Evolutionary conservation across 345 rosid genomes (phyloP).

Genomic region (Ceriops decandra): DNA sequence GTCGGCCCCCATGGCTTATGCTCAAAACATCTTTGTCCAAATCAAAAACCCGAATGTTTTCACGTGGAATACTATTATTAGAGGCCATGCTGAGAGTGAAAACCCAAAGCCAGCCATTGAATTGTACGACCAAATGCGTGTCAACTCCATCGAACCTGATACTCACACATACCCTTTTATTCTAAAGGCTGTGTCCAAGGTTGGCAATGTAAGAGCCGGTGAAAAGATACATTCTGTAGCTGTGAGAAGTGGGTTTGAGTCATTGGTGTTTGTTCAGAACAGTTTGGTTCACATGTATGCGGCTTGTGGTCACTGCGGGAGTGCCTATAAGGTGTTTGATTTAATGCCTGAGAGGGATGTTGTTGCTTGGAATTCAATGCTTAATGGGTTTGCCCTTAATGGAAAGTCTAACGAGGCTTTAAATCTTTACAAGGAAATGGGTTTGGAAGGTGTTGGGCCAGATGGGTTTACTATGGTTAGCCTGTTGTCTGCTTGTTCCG

Average conservation of each 20-base stretch:
- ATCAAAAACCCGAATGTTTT: conserved; percentile 49
- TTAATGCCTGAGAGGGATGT: conserved; percentile 56
- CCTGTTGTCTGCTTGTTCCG: conserved; percentile 70
- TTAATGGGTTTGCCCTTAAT: conserved; percentile 73
- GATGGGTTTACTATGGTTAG: conserved; percentile 82
- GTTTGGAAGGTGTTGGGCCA: conserved; percentile 47
- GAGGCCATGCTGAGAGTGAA: conserved; percentile 69
- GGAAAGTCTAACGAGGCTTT: conserved; percentile 67
- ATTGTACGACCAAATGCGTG: conserved; percentile 47
- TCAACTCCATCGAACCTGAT: conserved; percentile 49
- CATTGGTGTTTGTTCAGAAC: conserved; percentile 64
- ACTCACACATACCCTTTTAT: conserved; percentile 85
- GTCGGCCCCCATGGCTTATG: conserved; percentile 60
- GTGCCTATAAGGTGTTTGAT: conserved; percentile 65
- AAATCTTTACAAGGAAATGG: conserved; percentile 50
- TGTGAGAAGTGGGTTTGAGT: conserved; percentile 55
- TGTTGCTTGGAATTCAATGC: conserved; percentile 92
- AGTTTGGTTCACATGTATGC: conserved; percentile 57
- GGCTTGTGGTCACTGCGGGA: conserved; percentile 38
- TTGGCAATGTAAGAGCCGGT: conserved; percentile 43
- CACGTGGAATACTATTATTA: conserved; percentile 74
- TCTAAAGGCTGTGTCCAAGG: conserved; percentile 63
- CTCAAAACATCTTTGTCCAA: conserved; percentile 44
- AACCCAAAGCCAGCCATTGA: conserved; percentile 49
- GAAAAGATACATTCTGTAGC: conserved; percentile 49